Base-by-base conservation (phyloP, 2,329 filamentous ascomycete genomes). In the Mariannaea sp. region DNA sequence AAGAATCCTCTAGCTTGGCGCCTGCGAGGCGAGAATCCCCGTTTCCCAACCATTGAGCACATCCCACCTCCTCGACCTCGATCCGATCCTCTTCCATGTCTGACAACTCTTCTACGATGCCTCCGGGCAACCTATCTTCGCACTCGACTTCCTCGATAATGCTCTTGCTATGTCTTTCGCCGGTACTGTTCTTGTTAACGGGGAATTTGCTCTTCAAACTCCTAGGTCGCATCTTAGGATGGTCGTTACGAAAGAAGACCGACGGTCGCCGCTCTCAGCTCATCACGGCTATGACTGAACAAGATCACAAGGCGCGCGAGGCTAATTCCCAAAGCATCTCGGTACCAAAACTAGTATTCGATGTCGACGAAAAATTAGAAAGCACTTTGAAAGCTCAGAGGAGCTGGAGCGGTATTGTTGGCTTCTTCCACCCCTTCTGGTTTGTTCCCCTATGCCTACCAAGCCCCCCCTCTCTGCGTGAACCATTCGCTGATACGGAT, bases 361-460 rank as follows among this genome's bases (percentile, higher is more conserved):
- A 78, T 5, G 65, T 68, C 3, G 77, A 70, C 49, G 51, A 60
- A 30, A 73, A 73, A 17, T 51, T 66, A n/a, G 49, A 59, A 42
- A 43, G 14, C 5, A 61, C 48, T 13, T 45, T 66, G 49, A 73
- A 70, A 9, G 77, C 80, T 2, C 60, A 66, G 53, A 77, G 81
- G 60, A 80, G 88, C 39, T 97, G 90, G 89, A 80, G 86, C 57
- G 92, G 92, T 26, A 85, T 97, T 47, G 84, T 97, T 58, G 94
- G 91, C 40, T 97, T 99, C 80, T 96, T 99, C 70, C 94, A 99
- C 72, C 94, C 94, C 1, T 99, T 97, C 72, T 97, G 94, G 90
- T 93, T 77, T 59, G 81, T 68, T 27, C 6, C 24, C 51, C 19
- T 46, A n/a, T n/a, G n/a, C n/a, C n/a, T n/a, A n/a, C n/a, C n/a